Evolutionary conservation across 208 protist genomes (phyloP).

Genomic region (Strigomonas culicis): DNA sequence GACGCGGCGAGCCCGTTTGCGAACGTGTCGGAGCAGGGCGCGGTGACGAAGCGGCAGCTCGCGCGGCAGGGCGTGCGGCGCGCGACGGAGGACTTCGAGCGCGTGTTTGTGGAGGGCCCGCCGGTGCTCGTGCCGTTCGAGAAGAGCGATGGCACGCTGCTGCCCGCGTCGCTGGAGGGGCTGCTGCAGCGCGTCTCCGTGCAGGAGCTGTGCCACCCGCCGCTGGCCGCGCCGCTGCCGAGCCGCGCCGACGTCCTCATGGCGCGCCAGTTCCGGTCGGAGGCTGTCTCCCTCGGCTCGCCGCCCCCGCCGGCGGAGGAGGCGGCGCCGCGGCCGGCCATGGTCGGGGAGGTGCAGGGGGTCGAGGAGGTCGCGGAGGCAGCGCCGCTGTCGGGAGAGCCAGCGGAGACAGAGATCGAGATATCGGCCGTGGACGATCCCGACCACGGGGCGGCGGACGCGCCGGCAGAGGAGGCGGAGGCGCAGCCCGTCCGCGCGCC

Average conservation of each 20-base stretch:
- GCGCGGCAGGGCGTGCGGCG: constrained; percentile 3
- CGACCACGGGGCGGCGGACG: not conserved
- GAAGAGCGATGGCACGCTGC: not conserved
- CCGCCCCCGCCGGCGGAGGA: not conserved
- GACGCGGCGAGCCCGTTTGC: not conserved
- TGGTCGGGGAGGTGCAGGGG: not conserved
- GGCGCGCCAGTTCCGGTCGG: not conserved
- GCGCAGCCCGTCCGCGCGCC: not conserved
- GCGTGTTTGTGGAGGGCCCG: constrained; percentile 21
- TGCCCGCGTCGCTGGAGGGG: not conserved
- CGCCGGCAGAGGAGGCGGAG: not conserved
- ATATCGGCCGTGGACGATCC: not conserved
- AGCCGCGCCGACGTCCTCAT: constrained; percentile 1
- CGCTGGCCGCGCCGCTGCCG: not conserved
- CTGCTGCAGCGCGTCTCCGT: not conserved
- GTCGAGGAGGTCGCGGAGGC: not conserved
- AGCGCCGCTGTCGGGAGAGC: not conserved
- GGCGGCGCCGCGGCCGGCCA: not conserved
- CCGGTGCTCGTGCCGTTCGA: constrained; percentile 14
- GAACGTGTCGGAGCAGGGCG: not conserved
- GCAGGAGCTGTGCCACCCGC: not conserved
- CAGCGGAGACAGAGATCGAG: not conserved
- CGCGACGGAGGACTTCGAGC: constrained; percentile 16
- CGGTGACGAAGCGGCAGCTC: constrained; percentile 12
- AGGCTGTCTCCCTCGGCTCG: not conserved